phyloP scores from a whole-genome alignment of 805 yeast genomes.

The Yarrowia sp. region DNA sequence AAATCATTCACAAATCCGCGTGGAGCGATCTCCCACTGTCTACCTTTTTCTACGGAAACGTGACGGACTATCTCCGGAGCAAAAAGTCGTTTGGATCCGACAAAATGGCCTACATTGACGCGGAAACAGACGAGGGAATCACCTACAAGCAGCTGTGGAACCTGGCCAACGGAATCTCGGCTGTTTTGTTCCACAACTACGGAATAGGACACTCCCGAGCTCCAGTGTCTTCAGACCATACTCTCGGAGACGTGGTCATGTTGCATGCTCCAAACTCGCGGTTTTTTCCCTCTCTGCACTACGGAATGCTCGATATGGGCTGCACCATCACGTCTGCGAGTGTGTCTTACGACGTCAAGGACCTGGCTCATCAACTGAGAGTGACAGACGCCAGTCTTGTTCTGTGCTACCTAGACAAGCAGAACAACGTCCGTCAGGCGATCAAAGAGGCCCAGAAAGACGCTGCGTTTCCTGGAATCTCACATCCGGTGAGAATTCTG shows the following conservation, averaged over 20 bases:
- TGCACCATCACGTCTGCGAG: not conserved
- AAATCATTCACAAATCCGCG: constrained; percentile 12
- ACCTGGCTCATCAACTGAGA: constrained; percentile 10
- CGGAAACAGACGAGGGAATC: not conserved
- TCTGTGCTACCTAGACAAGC: not conserved
- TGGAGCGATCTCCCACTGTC: not conserved
- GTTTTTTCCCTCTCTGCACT: not conserved
- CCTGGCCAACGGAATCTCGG: not conserved
- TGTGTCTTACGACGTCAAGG: not conserved
- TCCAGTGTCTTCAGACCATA: not conserved
- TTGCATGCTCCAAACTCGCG: constrained; percentile 5
- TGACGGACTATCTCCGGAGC: not conserved
- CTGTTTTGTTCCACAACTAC: not conserved
- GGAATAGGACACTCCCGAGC: not conserved
- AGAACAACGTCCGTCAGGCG: not conserved
- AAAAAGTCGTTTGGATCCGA: not conserved
- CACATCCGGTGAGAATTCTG: not conserved
- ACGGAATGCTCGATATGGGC: constrained; percentile 19
- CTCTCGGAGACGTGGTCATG: constrained; percentile 1
- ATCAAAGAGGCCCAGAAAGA: constrained; percentile 21
- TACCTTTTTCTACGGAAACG: constrained; percentile 4
- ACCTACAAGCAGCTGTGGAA: not conserved
- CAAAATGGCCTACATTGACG: constrained; percentile 2
- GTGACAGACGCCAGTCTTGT: constrained; percentile 24
- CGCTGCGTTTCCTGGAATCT: constrained; percentile 41